Percentiles rank a stretch among this genome's conserved stretches.
phyloP scores from a whole-genome alignment of 441 rosid species.

The Euphorbia schlechtendalii region DNA sequence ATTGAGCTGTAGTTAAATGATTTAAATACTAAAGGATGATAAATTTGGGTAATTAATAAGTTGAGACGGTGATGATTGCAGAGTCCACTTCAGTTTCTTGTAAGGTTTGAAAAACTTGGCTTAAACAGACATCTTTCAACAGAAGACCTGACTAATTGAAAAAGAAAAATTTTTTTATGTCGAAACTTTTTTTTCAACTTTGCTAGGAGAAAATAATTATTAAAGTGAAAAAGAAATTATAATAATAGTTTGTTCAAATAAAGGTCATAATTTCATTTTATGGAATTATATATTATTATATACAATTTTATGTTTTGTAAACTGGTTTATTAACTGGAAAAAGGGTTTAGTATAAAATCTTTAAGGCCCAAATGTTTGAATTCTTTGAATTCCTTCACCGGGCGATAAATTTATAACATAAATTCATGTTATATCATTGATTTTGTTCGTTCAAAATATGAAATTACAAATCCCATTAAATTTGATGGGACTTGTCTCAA shows the following conservation, averaged over 20 bases:
- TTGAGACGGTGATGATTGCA: not conserved
- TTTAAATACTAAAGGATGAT: not conserved
- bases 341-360: no score
- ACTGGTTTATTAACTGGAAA: no score
- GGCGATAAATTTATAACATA: not conserved
- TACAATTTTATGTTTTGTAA: no score
- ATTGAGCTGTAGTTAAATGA: not conserved
- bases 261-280: not conserved
- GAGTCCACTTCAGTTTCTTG: not conserved
- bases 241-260: no score
- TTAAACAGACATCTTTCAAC: not conserved
- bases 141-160: no score
- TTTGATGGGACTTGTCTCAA: no score
- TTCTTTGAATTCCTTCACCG: not conserved
- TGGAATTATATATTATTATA: no score
- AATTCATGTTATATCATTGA: no score
- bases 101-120: not conserved
- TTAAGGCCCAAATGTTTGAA: no score
- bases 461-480: not conserved
- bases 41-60: not conserved
- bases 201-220: not conserved
- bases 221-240: no score
- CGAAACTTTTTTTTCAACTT: not conserved
- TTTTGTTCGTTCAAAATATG: not conserved
- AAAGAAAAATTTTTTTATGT: no score